phyloP scores from a whole-genome alignment of 2,329 filamentous ascomycete species.

The Leptographium galeiforme region DNA sequence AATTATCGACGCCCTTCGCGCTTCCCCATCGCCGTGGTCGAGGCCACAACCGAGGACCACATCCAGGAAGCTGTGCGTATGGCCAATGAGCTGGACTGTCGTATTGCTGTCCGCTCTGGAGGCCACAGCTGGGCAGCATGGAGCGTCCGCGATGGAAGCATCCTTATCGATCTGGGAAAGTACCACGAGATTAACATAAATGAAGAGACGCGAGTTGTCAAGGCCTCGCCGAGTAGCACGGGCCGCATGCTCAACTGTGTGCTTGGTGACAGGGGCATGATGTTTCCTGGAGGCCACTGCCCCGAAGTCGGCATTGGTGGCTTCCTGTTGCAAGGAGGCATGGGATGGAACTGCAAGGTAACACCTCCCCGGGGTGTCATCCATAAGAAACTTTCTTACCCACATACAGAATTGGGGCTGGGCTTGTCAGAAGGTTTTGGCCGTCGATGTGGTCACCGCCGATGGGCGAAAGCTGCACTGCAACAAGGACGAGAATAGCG shows the following conservation, averaged over 20 bases:
- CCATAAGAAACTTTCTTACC: conserved; percentile 9
- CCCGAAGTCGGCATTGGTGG: conserved; percentile 43
- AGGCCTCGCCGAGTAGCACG: conserved; percentile 33
- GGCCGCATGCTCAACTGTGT: conserved; percentile 25
- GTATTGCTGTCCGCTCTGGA: conserved; percentile 30
- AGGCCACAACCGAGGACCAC: conserved; percentile 21
- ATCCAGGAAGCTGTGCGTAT: conserved; percentile 24
- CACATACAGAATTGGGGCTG: conserved; percentile 34
- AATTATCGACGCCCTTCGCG: conserved; percentile 24
- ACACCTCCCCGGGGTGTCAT: not conserved
- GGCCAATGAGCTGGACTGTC: conserved; percentile 19
- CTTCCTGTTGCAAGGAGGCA: conserved; percentile 41
- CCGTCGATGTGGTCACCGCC: conserved; percentile 34
- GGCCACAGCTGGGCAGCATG: conserved; percentile 34
- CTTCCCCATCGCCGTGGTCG: conserved; percentile 26
- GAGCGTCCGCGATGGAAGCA: conserved; percentile 29
- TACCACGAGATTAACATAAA: conserved; percentile 22
- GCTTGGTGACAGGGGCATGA: conserved; percentile 23
- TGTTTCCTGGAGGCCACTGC: conserved; percentile 42
- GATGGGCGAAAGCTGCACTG: conserved; percentile 24
- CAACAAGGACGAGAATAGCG: conserved; percentile 23
- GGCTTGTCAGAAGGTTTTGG: conserved; percentile 33
- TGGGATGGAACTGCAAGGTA: conserved; percentile 41
- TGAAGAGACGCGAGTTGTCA: conserved; percentile 21
- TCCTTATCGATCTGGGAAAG: conserved; percentile 24